phyloP scores from a whole-genome alignment of 768 basidiomycete species.

The Hortiboletus flavorubellus region DNA sequence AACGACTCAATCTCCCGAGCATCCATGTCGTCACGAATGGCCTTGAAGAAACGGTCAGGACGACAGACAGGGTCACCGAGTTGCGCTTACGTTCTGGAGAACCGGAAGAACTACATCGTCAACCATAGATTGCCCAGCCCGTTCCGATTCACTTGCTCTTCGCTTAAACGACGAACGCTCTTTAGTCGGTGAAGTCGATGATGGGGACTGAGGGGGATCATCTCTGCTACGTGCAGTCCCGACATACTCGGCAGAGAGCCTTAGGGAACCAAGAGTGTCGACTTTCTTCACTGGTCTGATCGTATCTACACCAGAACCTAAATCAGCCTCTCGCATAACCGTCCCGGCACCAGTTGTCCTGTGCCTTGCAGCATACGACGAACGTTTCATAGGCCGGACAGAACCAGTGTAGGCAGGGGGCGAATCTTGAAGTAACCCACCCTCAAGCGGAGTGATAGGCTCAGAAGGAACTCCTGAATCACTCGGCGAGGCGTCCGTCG shows the following conservation, averaged over 20 bases:
- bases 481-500: constrained; percentile 34
- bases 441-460: constrained; percentile 34
- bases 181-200: constrained; percentile 45
- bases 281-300: constrained; percentile 93
- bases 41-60: constrained; percentile 37
- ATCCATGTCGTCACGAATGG: constrained; percentile 80
- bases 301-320: constrained; percentile 87
- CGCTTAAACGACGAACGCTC: constrained; percentile 44
- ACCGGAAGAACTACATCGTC: constrained; percentile 84
- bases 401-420: constrained; percentile 77
- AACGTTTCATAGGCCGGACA: constrained; percentile 57
- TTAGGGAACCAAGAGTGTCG: constrained; percentile 71
- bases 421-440: constrained; percentile 44
- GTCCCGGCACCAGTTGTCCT: constrained; percentile 64
- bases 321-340: constrained; percentile 71
- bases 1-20: constrained; percentile 86
- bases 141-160: constrained; percentile 52
- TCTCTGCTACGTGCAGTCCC: constrained; percentile 64
- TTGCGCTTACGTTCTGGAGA: constrained; percentile 59
- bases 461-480: constrained; percentile 40
- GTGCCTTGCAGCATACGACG: constrained; percentile 77
- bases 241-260: constrained; percentile 77
- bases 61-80: neutral
- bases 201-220: constrained; percentile 38
- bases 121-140: constrained; percentile 66